Evolutionary conservation across 2,329 filamentous ascomycete species (phyloP), one percentile per base, ranked within the genome.

Genomic region (Nannizzia gypsea): DNA sequence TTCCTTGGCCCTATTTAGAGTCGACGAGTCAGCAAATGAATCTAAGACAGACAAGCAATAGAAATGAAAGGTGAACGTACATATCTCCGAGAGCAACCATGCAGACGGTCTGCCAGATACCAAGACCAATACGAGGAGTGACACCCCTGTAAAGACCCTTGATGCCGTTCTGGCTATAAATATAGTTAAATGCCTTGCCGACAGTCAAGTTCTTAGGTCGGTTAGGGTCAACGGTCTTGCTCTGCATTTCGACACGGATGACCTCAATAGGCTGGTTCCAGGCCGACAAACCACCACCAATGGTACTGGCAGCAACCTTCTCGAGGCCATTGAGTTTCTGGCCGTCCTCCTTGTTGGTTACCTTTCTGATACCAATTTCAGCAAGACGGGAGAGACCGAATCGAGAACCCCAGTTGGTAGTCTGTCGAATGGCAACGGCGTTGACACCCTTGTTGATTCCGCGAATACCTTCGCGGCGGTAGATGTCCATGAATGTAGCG

Each of bases 211-310:
- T 99, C 85, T 96, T 96, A 68, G 93, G 93, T 58, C 93, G 88
- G 81, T 97, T 97, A 63, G 93, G 91, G 73, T 99, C 93, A 69
- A 88, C 89, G 69, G 87, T 96, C 86, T 96, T 97, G 80, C 89
- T 95, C 85, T 99, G 93, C 90, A 99, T 96, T 83, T 99, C 93
- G 63, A 99, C 92, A 65, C 93, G 90, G 74, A 99, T 96, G 73
- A 99, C 93, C 83, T 99, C 93, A 73, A 99, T 99, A 64, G 93
- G 93, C 82, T 99, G 93, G 79, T 99, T 99, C 93, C 93, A 99
- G 65, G 93, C 93, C 64, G 86, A 90, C 69, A 99, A 81, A 73
- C 93, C 93, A 83, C 93, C 93, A 78, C 93, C 93, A 8, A 99
- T 73, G 65, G 84, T 84, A 64, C 86, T 89, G 55, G 93, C 91